Percentiles rank a stretch among this genome's conserved stretches.
Evolutionary conservation across 148 eudicot species (phyloP).

Genomic region (Pharnaceum exiguum): DNA sequence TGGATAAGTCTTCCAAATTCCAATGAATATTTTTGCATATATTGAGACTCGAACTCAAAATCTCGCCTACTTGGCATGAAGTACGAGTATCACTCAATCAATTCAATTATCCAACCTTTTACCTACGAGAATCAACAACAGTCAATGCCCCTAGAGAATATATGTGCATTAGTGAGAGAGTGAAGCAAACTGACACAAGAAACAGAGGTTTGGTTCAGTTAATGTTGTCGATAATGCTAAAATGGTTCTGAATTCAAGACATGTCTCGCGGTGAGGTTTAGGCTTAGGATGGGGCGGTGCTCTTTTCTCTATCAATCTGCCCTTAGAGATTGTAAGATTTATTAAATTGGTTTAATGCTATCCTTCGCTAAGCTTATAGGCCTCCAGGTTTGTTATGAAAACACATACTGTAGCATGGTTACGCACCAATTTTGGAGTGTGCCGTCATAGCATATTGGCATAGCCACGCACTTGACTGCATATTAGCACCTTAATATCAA

Average conservation of each 20-base stretch:
- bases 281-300: neutral
- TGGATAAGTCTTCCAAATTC: too few species aligned
- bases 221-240: constrained; percentile 6
- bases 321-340: neutral
- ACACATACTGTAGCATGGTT: neutral
- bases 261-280: constrained; percentile 16
- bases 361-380: neutral
- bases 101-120: too few species aligned
- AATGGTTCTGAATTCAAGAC: constrained; percentile 14
- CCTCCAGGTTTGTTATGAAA: constrained; percentile 13
- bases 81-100: too few species aligned
- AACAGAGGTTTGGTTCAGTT: constrained; percentile 12
- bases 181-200: neutral
- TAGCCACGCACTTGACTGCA: too few species aligned
- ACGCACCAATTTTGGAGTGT: constrained; percentile 5
- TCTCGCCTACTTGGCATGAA: too few species aligned
- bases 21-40: too few species aligned
- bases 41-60: too few species aligned
- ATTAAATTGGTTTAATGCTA: neutral
- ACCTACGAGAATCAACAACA: too few species aligned
- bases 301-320: neutral
- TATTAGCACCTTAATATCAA: too few species aligned
- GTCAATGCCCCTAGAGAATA: neutral
- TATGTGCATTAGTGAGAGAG: neutral
- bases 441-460: too few species aligned